Base-by-base conservation (phyloP, 2,329 filamentous ascomycete species). In the Phialemonium atrogriseum region DNA sequence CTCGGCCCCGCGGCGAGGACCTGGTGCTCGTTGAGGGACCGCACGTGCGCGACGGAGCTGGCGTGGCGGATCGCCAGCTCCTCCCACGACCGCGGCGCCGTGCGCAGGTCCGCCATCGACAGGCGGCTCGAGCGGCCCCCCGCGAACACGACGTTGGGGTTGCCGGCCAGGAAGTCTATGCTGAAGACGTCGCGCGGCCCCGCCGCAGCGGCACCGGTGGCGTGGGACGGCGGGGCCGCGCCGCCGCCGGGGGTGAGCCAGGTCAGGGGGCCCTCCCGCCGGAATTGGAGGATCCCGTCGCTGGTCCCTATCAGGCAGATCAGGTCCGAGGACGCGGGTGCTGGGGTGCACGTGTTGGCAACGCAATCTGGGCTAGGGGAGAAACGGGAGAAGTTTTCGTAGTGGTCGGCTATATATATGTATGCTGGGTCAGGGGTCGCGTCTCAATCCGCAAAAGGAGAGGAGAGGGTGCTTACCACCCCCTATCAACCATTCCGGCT, bases 1-100 rank as follows among this genome's bases (percentile, higher is more conserved):
- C 52, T 44, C 2, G 74, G 51, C 1, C 73, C 72, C 0, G 70
- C 64, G 4, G 68, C 66, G 3, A 80, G 53, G 13, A 77, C 53
- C 26, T 68, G 64, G 41, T 73, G 52, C 7, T 53, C 49, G 29
- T 64, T 62, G 2, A 76, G 43, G 32, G 65, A 61, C 20, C 59
- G 60, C 19, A 78, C 48, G 35, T 73, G 68, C 0, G 69, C 58
- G 2, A 52, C 36, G 24, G 52, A 54, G 2, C 49, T 44, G 5
- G 45, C 12, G 38, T 45, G 41, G 36, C 9, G 45, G 37, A 48
- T 52, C n/a, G n/a, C n/a, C n/a, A n/a, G n/a, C 59, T 45, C 57
- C 34, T 51, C 41, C 13, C 45, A 36, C 21, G 50, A 41, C 1
- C 15, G 16, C 11, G 24, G 13, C 7, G 57, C 48, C 2, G 50